Evolutionary conservation across 2,329 filamentous ascomycete species (phyloP).

Genomic region (Akanthomyces lecanii): DNA sequence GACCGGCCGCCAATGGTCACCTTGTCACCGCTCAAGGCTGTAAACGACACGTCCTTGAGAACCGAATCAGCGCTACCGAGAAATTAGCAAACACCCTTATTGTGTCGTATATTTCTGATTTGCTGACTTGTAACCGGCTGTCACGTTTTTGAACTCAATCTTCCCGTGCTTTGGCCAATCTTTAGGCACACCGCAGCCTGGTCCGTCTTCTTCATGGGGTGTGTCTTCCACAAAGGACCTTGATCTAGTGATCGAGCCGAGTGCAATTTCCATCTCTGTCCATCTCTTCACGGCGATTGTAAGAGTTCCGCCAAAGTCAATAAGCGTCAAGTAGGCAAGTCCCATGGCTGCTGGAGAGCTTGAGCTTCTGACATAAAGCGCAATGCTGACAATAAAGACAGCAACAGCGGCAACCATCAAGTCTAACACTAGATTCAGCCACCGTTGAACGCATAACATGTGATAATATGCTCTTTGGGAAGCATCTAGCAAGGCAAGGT

Average conservation of each 20-base stretch:
- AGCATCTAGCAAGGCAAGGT: background rate
- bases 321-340: background rate
- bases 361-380: background rate
- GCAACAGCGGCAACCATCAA: background rate
- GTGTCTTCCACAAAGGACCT: background rate
- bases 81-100: background rate
- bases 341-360: background rate
- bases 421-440: background rate
- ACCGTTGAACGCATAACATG: background rate
- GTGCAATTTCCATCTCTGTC: background rate
- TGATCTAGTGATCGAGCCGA: background rate
- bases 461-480: constrained; percentile 1
- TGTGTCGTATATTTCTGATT: too few relatives aligned
- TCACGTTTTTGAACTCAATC: background rate
- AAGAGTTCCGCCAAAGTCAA: background rate
- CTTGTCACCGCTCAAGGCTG: background rate
- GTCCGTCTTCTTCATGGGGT: background rate
- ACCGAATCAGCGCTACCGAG: background rate
- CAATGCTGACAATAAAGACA: background rate
- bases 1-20: background rate
- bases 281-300: background rate
- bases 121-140: background rate
- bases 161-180: background rate
- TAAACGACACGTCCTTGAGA: background rate
- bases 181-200: background rate